Percentiles rank a stretch among this genome's conserved stretches.
phyloP scores from a whole-genome alignment of 768 basidiomycete species.

The Lentinula boryana region DNA sequence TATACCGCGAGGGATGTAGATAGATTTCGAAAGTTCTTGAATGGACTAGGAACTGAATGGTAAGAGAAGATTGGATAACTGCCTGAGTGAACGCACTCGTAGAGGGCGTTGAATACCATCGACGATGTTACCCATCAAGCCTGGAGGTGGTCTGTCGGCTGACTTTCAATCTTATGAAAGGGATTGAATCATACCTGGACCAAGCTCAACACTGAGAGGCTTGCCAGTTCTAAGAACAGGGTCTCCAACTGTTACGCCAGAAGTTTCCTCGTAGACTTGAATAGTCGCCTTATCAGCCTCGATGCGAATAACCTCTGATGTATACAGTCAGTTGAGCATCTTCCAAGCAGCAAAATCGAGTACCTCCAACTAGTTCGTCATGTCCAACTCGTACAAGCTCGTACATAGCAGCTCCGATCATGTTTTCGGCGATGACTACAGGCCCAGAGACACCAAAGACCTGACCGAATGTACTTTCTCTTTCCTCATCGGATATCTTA shows the following conservation, averaged over 20 bases:
- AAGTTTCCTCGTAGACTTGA: conserved; percentile 99
- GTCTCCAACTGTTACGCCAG: conserved; percentile 97
- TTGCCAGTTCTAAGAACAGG: conserved; percentile 97
- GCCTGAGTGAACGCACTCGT: conserved; percentile 46
- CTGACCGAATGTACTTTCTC: conserved; percentile 79
- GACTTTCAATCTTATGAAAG: background rate
- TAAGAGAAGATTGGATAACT: background rate
- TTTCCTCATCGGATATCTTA: conserved; percentile 88
- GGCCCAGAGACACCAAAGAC: conserved; percentile 97
- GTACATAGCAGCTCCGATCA: conserved; percentile 95
- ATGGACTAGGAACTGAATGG: conserved; percentile 51
- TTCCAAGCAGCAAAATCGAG: conserved; percentile 13
- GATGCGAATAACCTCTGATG: conserved; percentile 95
- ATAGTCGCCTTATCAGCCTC: conserved; percentile 98
- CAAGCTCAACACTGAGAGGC: conserved; percentile 95
- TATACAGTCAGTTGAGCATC: background rate
- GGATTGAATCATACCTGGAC: conserved; percentile 63
- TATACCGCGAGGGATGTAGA: conserved; percentile 98
- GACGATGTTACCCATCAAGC: conserved; percentile 98
- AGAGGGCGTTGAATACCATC: conserved; percentile 95
- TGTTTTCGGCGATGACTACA: conserved; percentile 95
- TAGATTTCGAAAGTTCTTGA: conserved; percentile 96
- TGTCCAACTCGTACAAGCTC: conserved; percentile 98
- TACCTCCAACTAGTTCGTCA: conserved; percentile 96
- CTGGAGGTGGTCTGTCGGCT: conserved; percentile 30